These are phyloP conservation scores for Brassica juncea DNA, from an alignment of 345 rosid species.

Conservation along the genomic window DNA sequence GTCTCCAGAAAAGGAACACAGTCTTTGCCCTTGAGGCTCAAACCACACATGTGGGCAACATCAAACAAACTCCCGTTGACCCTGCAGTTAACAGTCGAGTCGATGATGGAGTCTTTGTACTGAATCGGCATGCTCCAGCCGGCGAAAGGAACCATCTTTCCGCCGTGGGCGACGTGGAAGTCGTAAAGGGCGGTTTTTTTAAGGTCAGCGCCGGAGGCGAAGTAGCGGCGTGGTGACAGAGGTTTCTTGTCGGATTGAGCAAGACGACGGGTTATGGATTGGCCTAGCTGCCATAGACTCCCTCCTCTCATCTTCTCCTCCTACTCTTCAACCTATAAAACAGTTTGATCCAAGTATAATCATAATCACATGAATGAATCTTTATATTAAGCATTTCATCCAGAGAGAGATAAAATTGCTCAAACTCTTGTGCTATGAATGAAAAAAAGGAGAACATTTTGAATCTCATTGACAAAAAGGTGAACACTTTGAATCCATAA, in stretches of 20 bases:
- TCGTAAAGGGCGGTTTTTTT: constrained; percentile 91
- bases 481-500: constrained; percentile 4
- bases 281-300: constrained; percentile 95
- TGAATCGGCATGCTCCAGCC: constrained; percentile 99
- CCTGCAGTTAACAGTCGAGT: constrained; percentile 92
- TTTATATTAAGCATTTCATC: too few relatives aligned
- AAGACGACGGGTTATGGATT: constrained; percentile 78
- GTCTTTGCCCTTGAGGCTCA: constrained; percentile 95
- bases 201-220: constrained; percentile 75
- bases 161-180: constrained; percentile 79
- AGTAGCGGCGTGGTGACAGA: constrained; percentile 63
- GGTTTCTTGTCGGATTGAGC: constrained; percentile 73
- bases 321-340: constrained; percentile 23
- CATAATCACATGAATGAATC: constrained; percentile 2
- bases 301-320: constrained; percentile 82
- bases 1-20: constrained; percentile 83
- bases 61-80: constrained; percentile 87
- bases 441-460: constrained; percentile 10
- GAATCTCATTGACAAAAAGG: constrained; percentile 14
- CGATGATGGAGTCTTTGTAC: constrained; percentile 97
- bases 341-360: constrained; percentile 37
- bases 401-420: too few relatives aligned
- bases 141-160: constrained; percentile 99
- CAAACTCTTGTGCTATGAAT: too few relatives aligned
- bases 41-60: constrained; percentile 97